phyloP scores from a whole-genome alignment of 495 filamentous ascomycete species.

The Neurospora intermedia region DNA sequence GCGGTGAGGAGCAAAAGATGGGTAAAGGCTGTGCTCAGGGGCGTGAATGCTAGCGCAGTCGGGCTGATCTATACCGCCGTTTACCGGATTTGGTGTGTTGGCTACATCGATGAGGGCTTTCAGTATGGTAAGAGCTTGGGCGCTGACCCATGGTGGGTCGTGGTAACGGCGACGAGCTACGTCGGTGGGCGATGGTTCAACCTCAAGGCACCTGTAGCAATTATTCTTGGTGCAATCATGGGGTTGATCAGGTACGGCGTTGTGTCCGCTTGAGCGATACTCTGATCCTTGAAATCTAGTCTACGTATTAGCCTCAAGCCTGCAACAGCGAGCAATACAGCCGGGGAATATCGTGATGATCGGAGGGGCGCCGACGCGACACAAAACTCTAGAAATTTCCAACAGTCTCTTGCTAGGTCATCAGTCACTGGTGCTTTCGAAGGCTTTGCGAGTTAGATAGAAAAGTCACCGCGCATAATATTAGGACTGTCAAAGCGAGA shows the following conservation, averaged over 20 bases:
- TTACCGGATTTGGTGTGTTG: slow-evolving; percentile 74
- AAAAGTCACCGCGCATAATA: background rate
- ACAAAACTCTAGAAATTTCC: background rate
- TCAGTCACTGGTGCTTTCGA: background rate
- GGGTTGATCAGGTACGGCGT: slow-evolving; percentile 59
- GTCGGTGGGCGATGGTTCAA: slow-evolving; percentile 53
- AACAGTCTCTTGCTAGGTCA: background rate
- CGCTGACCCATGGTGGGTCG: slow-evolving; percentile 67
- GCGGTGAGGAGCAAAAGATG: slow-evolving; percentile 41
- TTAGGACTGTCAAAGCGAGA: background rate
- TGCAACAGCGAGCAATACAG: background rate
- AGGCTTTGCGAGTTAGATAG: background rate
- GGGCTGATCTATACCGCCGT: slow-evolving; percentile 78
- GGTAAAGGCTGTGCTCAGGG: slow-evolving; percentile 50
- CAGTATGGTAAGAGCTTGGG: slow-evolving; percentile 47
- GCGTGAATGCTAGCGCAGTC: slow-evolving; percentile 67
- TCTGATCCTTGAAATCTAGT: background rate
- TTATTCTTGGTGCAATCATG: slow-evolving; percentile 53
- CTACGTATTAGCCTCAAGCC: background rate
- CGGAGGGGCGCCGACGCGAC: background rate
- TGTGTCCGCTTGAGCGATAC: slow-evolving; percentile 11
- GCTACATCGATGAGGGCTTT: slow-evolving; percentile 49
- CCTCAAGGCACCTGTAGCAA: slow-evolving; percentile 49
- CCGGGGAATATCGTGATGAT: background rate
- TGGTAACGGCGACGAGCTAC: slow-evolving; percentile 52